Evolutionary conservation across 768 basidiomycete species (phyloP).

Genomic region (Phylloporus sp.): DNA sequence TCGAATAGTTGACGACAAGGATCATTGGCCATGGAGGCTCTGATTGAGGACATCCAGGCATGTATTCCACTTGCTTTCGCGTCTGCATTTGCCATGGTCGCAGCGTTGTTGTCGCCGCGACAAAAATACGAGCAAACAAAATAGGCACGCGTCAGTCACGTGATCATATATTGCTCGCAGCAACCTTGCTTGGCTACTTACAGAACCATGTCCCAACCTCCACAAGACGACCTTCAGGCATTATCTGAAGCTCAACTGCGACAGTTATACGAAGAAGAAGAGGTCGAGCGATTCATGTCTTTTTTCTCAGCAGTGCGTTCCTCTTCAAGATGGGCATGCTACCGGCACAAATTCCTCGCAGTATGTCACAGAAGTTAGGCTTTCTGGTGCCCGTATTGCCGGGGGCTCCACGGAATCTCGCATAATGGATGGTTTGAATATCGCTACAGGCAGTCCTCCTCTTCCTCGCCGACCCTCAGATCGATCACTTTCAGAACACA

Average conservation of each 20-base stretch:
- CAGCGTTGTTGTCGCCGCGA: slow-evolving; percentile 2
- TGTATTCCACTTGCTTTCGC: slow-evolving; percentile 42
- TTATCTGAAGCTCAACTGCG: slow-evolving; percentile 52
- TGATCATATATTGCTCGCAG: slow-evolving; percentile 15
- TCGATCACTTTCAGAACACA: slow-evolving; percentile 24
- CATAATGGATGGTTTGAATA: background rate
- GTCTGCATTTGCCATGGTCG: slow-evolving; percentile 10
- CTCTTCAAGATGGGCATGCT: background rate
- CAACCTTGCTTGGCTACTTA: too few relatives aligned
- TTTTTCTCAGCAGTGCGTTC: slow-evolving; percentile 57
- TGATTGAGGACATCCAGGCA: slow-evolving; percentile 64
- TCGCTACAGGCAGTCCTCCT: background rate
- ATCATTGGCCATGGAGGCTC: slow-evolving; percentile 66
- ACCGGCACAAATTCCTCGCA: slow-evolving; percentile 18
- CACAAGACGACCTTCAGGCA: slow-evolving; percentile 18
- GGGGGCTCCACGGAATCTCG: slow-evolving; percentile 15
- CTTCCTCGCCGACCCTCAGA: slow-evolving; percentile 8
- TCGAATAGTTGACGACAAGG: slow-evolving; percentile 66
- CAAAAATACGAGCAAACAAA: slow-evolving; percentile 21
- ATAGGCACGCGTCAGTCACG: slow-evolving; percentile 26
- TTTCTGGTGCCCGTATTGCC: slow-evolving; percentile 29
- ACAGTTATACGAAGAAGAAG: slow-evolving; percentile 57
- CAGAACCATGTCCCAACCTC: slow-evolving; percentile 10
- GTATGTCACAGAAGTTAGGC: slow-evolving; percentile 57
- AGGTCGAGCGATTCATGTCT: slow-evolving; percentile 54